Conservation (phyloP, 2,329 filamentous ascomycete genomes). For the Magnaporthales sp. region DNA sequence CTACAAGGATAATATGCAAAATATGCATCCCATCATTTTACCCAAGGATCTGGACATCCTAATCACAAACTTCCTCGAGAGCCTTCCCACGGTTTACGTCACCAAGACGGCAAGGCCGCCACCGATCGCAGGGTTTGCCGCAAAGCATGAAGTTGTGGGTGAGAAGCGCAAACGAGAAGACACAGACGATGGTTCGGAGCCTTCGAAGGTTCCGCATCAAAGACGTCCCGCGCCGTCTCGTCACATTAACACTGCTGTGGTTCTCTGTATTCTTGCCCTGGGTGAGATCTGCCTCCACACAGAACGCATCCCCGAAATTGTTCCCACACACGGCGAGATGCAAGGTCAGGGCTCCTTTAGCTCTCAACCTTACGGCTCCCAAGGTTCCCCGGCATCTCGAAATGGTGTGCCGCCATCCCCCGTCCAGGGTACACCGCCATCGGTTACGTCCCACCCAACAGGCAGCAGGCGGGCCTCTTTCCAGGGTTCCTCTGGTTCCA, state of each 20-base stretch:
- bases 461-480: conserved; percentile 45
- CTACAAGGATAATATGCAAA: conserved; percentile 53
- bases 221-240: conserved; percentile 29
- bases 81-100: conserved; percentile 26
- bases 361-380: neutral
- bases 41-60: conserved; percentile 42
- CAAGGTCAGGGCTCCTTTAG: neutral
- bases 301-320: conserved; percentile 45
- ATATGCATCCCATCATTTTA: conserved; percentile 56
- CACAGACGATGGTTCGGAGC: conserved; percentile 23
- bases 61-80: conserved; percentile 43
- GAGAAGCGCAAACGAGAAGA: conserved; percentile 50
- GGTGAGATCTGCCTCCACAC: conserved; percentile 67
- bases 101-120: conserved; percentile 11
- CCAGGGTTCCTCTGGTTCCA: conserved; percentile 25
- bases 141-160: conserved; percentile 17
- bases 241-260: conserved; percentile 71
- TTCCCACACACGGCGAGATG: conserved; percentile 24
- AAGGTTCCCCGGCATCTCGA: conserved; percentile 21
- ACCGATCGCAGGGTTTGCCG: conserved; percentile 20
- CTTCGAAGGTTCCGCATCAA: conserved; percentile 14
- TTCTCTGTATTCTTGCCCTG: conserved; percentile 75
- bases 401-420: conserved; percentile 46
- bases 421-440: conserved; percentile 45
- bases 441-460: conserved; percentile 33